Evolutionary conservation across 139 green algal genomes (phyloP).

Genomic region (Micromonas pusilla): DNA sequence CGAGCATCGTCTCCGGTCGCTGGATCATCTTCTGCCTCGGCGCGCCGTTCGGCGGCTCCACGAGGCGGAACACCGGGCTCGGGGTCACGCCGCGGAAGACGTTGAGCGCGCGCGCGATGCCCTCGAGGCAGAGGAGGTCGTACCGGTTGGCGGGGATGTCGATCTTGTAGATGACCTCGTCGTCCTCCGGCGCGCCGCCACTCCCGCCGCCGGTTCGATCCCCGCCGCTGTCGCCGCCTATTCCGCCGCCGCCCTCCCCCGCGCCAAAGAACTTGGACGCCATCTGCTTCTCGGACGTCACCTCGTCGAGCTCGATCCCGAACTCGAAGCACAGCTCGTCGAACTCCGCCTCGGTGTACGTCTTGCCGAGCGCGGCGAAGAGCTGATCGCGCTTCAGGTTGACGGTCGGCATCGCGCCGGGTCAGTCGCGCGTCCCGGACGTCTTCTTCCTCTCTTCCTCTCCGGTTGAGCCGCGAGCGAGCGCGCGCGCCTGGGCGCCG

Average conservation of each 20-base stretch:
- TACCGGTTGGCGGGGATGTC: conserved; percentile 99
- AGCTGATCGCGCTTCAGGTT: conserved; percentile 80
- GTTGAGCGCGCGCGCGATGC: conserved; percentile 89
- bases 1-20: conserved; percentile 79
- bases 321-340: conserved; percentile 98
- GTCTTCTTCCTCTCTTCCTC: not conserved
- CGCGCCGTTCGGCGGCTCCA: conserved; percentile 37
- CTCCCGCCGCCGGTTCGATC: conserved; percentile 13
- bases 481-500: not conserved
- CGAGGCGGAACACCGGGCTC: conserved; percentile 53
- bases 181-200: conserved; percentile 57
- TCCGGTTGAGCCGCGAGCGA: not conserved
- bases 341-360: conserved; percentile 93
- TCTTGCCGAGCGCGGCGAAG: conserved; percentile 73
- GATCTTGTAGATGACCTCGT: conserved; percentile 94
- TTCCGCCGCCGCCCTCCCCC: not conserved
- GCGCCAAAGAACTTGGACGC: conserved; percentile 71
- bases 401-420: conserved; percentile 68
- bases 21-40: conserved; percentile 59
- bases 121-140: conserved; percentile 98
- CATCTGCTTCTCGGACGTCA: conserved; percentile 53
- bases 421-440: not conserved
- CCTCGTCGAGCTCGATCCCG: conserved; percentile 97
- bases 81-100: conserved; percentile 74
- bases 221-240: not conserved